Evolutionary conservation across 495 filamentous ascomycete genomes (phyloP).

Genomic region (Penicillium canescens): DNA sequence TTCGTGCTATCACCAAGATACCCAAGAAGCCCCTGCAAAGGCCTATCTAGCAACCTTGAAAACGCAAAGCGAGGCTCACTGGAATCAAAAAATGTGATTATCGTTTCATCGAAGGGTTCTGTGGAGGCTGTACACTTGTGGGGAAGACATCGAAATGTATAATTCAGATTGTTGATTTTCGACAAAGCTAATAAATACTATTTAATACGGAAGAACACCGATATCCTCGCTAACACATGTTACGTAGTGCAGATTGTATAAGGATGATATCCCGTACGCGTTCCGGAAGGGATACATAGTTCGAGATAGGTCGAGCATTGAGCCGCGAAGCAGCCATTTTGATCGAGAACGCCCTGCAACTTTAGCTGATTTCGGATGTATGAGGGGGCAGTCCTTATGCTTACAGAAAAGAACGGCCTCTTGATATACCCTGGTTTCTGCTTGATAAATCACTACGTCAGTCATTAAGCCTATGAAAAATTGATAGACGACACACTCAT

Average conservation of each 20-base stretch:
- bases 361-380: conserved; percentile 1
- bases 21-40: no score
- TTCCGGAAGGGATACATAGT: conserved; percentile 1
- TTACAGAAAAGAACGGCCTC: conserved; percentile 1
- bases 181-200: neutral
- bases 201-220: neutral
- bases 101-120: neutral
- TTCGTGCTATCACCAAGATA: no score
- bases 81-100: neutral
- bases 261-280: neutral
- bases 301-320: neutral
- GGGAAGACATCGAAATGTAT: neutral
- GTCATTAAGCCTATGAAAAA: neutral
- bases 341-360: conserved; percentile 1
- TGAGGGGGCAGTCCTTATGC: neutral
- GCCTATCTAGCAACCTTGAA: neutral
- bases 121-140: neutral
- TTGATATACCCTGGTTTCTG: neutral
- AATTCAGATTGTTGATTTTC: neutral
- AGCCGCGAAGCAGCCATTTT: neutral
- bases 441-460: neutral
- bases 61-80: neutral
- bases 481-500: neutral
- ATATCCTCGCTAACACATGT: neutral
- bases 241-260: neutral